These are phyloP conservation scores for Penicillium occitanis DNA, from an alignment of 2,329 filamentous ascomycete genomes.

Conservation along the genomic window DNA sequence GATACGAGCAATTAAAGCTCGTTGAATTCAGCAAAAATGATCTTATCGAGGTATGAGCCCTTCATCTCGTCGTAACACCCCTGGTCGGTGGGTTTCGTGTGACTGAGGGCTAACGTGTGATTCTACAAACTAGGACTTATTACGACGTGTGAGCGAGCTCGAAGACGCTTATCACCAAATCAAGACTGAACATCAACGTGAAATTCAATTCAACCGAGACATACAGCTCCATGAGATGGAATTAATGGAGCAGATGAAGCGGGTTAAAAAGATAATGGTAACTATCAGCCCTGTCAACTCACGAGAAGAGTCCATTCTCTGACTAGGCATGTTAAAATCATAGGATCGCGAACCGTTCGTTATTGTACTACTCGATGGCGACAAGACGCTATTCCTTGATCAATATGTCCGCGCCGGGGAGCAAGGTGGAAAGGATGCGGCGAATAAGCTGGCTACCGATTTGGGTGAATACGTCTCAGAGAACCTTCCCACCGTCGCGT, in stretches of 20 bases:
- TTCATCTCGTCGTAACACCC: neutral
- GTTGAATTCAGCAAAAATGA: constrained; percentile 50
- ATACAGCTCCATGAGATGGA: constrained; percentile 50
- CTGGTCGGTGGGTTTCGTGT: constrained; percentile 15
- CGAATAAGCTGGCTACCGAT: constrained; percentile 48
- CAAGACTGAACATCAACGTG: constrained; percentile 49
- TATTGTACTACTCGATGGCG: constrained; percentile 56
- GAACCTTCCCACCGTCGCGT: constrained; percentile 43
- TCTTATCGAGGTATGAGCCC: constrained; percentile 46
- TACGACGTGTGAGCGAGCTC: constrained; percentile 46
- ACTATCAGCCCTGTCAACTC: neutral
- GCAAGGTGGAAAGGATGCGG: constrained; percentile 54
- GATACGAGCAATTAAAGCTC: constrained; percentile 46
- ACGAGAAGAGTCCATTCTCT: neutral
- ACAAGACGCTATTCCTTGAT: constrained; percentile 57
- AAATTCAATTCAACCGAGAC: constrained; percentile 50
- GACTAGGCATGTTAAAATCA: constrained; percentile 1
- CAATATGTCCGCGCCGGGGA: constrained; percentile 52
- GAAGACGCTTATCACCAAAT: constrained; percentile 46
- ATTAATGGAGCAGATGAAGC: constrained; percentile 48
- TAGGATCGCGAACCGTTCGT: constrained; percentile 56
- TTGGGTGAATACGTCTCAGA: constrained; percentile 47
- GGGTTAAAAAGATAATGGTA: constrained; percentile 49
- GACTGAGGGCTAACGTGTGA: constrained; percentile 23
- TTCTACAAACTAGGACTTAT: constrained; percentile 42